phyloP scores from a whole-genome alignment of 1,139 yeast genomes.

The Yamadazyma friedrichii region DNA sequence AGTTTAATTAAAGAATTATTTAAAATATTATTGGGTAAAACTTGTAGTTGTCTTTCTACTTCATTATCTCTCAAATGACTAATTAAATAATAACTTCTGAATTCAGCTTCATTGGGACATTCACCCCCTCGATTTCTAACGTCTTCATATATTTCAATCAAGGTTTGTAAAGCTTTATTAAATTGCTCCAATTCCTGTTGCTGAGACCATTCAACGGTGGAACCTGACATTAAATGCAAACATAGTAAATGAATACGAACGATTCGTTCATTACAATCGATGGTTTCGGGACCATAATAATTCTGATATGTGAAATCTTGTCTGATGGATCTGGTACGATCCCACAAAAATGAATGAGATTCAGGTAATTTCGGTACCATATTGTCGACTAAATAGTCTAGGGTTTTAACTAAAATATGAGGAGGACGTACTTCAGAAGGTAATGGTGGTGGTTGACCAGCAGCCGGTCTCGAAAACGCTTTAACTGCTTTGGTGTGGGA shows the following conservation, averaged over 20 bases:
- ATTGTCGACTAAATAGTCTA: constrained; percentile 67
- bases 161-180: constrained; percentile 86
- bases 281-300: constrained; percentile 89
- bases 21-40: constrained; percentile 58
- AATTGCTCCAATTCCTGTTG: constrained; percentile 96
- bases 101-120: constrained; percentile 89
- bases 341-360: constrained; percentile 95
- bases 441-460: constrained; percentile 96
- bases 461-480: constrained; percentile 96
- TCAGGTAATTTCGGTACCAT: constrained; percentile 71
- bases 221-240: constrained; percentile 83
- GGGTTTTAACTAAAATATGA: constrained; percentile 57
- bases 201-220: constrained; percentile 76
- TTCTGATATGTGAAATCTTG: constrained; percentile 97
- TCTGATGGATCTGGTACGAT: constrained; percentile 94
- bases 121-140: constrained; percentile 66
- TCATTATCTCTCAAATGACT: constrained; percentile 86
- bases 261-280: constrained; percentile 88
- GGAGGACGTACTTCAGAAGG: constrained; percentile 99
- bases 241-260: constrained; percentile 85
- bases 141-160: constrained; percentile 84
- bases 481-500: constrained; percentile 71
- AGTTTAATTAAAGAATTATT: constrained; percentile 60
- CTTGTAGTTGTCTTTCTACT: constrained; percentile 72
- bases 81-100: constrained; percentile 81